Evolutionary conservation across 2,329 filamentous ascomycete species (phyloP).

Genomic region (Colletotrichum tofieldiae): DNA sequence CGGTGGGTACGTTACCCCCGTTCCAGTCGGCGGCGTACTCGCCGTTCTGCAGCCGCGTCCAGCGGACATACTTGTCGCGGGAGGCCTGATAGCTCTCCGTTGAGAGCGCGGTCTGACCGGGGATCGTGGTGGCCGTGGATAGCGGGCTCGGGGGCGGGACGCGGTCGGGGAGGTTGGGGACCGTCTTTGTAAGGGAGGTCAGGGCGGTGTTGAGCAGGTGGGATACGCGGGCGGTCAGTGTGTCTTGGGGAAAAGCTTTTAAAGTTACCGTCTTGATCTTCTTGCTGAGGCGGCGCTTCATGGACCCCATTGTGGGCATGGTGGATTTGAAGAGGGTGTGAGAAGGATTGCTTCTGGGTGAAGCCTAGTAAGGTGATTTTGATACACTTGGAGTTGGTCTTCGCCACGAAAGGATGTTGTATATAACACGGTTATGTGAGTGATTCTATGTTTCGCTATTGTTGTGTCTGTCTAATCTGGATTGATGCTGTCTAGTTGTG

Average conservation of each 20-base stretch:
- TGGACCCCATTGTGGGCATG: background rate
- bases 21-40: constrained; percentile 21
- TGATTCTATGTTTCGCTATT: background rate
- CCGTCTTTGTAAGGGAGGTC: background rate
- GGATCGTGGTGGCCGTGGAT: background rate
- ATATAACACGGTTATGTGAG: no score
- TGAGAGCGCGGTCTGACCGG: background rate
- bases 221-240: background rate
- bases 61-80: constrained; percentile 7
- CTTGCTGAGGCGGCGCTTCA: background rate
- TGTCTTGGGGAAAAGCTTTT: background rate
- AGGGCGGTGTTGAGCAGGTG: background rate
- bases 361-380: background rate
- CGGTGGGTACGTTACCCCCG: background rate
- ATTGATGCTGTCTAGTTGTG: no score
- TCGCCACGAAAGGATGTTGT: background rate
- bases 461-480: background rate
- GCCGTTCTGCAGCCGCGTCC: background rate
- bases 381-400: background rate
- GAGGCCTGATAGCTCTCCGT: background rate
- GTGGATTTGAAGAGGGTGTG: background rate
- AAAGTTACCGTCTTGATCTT: background rate
- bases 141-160: background rate
- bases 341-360: background rate
- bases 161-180: constrained; percentile 11